Percentiles rank a stretch among this genome's conserved stretches.
These are phyloP conservation scores for Naganishia randhawae DNA, from an alignment of 768 basidiomycete genomes.

Conservation along the genomic window DNA sequence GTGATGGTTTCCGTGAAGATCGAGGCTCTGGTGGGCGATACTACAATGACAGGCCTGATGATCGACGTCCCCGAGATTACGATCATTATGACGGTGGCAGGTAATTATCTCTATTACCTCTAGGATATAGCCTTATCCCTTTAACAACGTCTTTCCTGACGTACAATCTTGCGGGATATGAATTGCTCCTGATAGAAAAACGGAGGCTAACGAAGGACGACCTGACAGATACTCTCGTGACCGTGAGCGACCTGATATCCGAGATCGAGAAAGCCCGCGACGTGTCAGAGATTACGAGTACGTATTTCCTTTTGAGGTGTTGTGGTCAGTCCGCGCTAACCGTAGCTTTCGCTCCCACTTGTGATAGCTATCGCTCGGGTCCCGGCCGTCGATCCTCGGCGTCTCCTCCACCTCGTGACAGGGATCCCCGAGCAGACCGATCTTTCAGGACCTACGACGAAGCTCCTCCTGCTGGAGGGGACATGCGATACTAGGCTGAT, in stretches of 20 bases:
- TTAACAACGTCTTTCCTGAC: background rate
- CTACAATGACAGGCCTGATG: slow-evolving; percentile 39
- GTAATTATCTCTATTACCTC: background rate
- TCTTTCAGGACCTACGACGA: slow-evolving; percentile 41
- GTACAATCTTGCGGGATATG: background rate
- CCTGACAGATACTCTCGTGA: slow-evolving; percentile 5
- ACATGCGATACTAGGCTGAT: slow-evolving; percentile 41
- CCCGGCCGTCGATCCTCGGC: slow-evolving; percentile 40
- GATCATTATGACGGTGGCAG: slow-evolving; percentile 19
- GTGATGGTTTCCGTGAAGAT: slow-evolving; percentile 35
- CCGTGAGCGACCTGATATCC: slow-evolving; percentile 20
- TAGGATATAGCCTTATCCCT: background rate
- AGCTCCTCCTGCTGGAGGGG: slow-evolving; percentile 34
- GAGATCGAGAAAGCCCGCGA: slow-evolving; percentile 32
- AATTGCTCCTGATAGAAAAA: background rate
- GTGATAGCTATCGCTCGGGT: slow-evolving; percentile 4
- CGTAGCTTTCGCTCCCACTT: background rate
- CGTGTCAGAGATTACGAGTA: slow-evolving; percentile 41
- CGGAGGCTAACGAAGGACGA: slow-evolving; percentile 3
- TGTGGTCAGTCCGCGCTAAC: background rate
- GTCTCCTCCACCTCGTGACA: slow-evolving; percentile 33
- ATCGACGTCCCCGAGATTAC: slow-evolving; percentile 16
- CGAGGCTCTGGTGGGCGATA: slow-evolving; percentile 36
- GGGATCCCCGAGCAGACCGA: slow-evolving; percentile 40
- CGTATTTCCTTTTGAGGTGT: slow-evolving; percentile 4